Percentiles rank a stretch among this genome's conserved stretches.
phyloP scores from a whole-genome alignment of 495 filamentous ascomycete species.

The Tuber aestivum region DNA sequence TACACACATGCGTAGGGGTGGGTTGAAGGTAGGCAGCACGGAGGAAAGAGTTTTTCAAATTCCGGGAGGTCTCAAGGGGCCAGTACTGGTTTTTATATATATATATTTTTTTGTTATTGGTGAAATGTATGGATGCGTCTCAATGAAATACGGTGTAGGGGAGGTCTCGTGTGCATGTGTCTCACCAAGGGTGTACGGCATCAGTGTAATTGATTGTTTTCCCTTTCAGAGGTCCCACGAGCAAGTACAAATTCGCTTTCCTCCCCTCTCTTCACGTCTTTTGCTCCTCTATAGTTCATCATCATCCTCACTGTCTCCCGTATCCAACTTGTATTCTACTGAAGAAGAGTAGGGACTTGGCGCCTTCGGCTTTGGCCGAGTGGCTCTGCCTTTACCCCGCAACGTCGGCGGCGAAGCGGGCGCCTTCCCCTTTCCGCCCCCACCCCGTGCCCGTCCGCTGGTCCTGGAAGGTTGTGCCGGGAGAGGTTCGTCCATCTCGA shows the following conservation, averaged over 20 bases:
- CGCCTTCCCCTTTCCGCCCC: conserved; percentile 20
- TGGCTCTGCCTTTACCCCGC: conserved; percentile 5
- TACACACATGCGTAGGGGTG: too few relatives aligned
- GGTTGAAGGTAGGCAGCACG: too few relatives aligned
- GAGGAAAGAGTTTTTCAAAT: too few relatives aligned
- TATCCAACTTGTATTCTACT: conserved; percentile 25
- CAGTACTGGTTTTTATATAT: too few relatives aligned
- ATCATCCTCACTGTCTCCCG: conserved; percentile 51
- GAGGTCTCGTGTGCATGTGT: background rate
- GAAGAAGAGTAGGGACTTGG: conserved; percentile 43
- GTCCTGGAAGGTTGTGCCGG: background rate
- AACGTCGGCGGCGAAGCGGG: conserved; percentile 1
- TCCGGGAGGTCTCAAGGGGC: too few relatives aligned
- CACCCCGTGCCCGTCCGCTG: conserved; percentile 4
- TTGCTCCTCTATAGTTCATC: conserved; percentile 45
- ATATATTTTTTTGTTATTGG: too few relatives aligned
- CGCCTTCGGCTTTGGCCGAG: conserved; percentile 15
- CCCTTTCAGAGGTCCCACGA: background rate
- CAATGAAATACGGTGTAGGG: background rate
- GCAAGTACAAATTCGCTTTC: background rate
- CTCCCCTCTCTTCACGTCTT: background rate
- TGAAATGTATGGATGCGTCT: background rate
- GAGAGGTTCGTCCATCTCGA: conserved; percentile 7
- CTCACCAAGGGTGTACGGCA: background rate
- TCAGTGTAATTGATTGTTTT: background rate